phyloP scores from a whole-genome alignment of 768 basidiomycete genomes.

The Gymnopilus dilepis region DNA sequence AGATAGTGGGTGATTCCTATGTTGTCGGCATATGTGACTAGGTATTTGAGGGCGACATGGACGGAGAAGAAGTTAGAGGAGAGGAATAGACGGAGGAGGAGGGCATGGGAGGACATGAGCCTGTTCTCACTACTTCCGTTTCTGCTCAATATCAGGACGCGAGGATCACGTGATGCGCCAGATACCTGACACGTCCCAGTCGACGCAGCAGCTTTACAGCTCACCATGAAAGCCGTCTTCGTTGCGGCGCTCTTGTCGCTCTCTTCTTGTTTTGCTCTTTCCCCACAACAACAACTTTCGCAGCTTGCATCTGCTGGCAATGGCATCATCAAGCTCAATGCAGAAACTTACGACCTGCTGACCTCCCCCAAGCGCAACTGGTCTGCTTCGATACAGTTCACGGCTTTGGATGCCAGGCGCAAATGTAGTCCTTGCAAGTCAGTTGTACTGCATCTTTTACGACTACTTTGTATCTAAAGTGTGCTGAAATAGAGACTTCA shows the following conservation, averaged over 20 bases:
- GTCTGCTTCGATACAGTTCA: constrained; percentile 87
- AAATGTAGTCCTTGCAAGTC: constrained; percentile 94
- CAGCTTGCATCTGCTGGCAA: constrained; percentile 72
- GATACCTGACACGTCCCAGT: constrained; percentile 28
- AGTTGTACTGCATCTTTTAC: constrained; percentile 35
- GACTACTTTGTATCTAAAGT: constrained; percentile 8
- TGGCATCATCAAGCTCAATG: constrained; percentile 84
- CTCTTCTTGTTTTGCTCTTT: constrained; percentile 38
- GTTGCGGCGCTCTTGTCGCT: constrained; percentile 36
- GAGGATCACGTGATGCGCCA: neutral
- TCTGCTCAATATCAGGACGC: neutral
- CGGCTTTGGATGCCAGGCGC: constrained; percentile 80
- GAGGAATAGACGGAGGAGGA: constrained; percentile 90
- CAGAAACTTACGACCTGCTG: constrained; percentile 77
- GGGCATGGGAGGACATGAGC: constrained; percentile 73
- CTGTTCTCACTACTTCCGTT: neutral
- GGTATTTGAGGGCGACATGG: constrained; percentile 90
- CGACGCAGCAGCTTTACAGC: neutral
- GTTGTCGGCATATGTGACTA: constrained; percentile 81
- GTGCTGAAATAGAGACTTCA: constrained; percentile 69
- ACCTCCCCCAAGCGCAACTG: constrained; percentile 80
- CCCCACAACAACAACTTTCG: constrained; percentile 61
- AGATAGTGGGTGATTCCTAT: constrained; percentile 93
- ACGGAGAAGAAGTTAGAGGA: constrained; percentile 93
- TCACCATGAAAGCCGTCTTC: constrained; percentile 25